Base-by-base conservation (phyloP, 1,284 basidiomycete species). In the Lignosus rhinocerotis region DNA sequence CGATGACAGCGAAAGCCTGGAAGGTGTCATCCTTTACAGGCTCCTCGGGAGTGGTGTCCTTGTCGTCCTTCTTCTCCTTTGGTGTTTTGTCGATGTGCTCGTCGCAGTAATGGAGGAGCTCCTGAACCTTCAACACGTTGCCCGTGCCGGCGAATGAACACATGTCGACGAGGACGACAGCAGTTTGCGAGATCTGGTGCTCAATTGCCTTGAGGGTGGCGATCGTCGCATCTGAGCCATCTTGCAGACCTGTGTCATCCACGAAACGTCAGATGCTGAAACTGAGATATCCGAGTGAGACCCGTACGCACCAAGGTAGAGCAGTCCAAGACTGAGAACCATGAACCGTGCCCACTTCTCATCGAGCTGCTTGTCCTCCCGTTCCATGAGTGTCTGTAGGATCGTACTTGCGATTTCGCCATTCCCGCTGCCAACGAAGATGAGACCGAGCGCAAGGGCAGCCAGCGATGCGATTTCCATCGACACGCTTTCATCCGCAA, bases 331-430 rank as follows among this genome's bases (percentile, higher is more conserved):
- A 39, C 95, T 96, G 32, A 99, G 80, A 17, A 83, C 88, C 83
- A 98, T 86, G 75, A 94, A 99, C 47, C 93, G 81, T 3, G 91
- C 85, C 96, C 96, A 99, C 77, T 97, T 96, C 72, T 94, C 93
- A 63, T 88, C 87, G 9, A 97, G 77, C 16, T 86, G 84, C 60
- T 83, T 83, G 63, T 92, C 88, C 3, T 87, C 87, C 19, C 90
- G 78, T 62, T 94, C 92, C 94, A 98, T 96, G 71, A 99, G 76
- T 6, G 92, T 90, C 76, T 98, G 95, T 69, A 98, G 75, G 56
- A 99, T 96, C 0, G 90, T 88, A 57, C 88, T 88, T 2, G 93
- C 90, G 25, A 98, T 88, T 66, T 99, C 97, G 19, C 95, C 96
- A 69, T 98, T 92, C 54, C 91, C 93, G 67, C 94, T 95, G 25